Base-by-base conservation (phyloP, 306 rosid genomes). In the Trichosanthes truncata region DNA sequence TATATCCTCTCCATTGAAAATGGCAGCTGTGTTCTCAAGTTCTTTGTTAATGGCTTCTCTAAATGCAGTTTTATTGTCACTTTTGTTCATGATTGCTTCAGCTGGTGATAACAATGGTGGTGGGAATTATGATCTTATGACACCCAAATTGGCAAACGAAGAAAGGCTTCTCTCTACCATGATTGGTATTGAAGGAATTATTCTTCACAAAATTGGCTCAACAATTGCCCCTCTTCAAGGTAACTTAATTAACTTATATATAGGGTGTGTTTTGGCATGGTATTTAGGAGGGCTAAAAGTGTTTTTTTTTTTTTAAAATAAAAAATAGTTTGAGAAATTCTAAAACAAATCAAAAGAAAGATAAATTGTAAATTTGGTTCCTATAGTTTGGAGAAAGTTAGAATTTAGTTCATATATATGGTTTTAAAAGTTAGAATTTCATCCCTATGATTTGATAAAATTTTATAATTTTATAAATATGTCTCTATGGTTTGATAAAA, bases 181-280 rank as follows among this genome's bases (percentile, higher is more conserved):
- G 51, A 65, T 91, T 51, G 97, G 74, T 21, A 77, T 90, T 79
- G 87, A 92, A 80, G 97, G 94, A n/a, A 56, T 92, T 80, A 89
- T 86, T 45, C 89, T 87, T 48, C 86, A 88, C 85, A 89, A 83
- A 86, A 81, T 82, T 21, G 84, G 74, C 79, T 63, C 84, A 7
- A 79, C 86, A 81, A 76, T 82, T 82, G 75, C 67, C 55, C 88
- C 93, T 0, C 83, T 92, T 17, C 87, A 86, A 87, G 93, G 91
- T 63, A 63, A 29, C 35, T 41, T 41, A 10, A 1, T 43, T 43
- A 29, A 29, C 33, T 29, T 29, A 2, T 43, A 43, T 7, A 40
- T 43, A 43, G 40, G 4, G 40, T 36, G 48, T 43, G 48, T 43
- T 43, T 43, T 43, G 48, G 48, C 9, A 43, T 43, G 33, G 2